Conservation (phyloP, 257 asterid genomes). For the Eustoma russellianum region DNA sequence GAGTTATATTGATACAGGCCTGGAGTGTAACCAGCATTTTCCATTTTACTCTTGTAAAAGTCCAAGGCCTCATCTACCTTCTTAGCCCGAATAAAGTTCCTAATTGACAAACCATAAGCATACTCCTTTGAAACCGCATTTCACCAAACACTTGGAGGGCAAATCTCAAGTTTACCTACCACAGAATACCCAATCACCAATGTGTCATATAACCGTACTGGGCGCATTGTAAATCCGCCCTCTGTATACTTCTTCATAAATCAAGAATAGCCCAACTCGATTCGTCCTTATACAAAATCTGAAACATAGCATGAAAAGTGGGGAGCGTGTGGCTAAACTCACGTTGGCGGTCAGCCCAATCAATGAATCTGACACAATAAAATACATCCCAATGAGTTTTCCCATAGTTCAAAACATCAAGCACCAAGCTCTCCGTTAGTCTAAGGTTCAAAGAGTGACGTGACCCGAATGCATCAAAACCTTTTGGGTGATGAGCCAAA, state of each 20-base stretch:
- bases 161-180: slow-evolving; percentile 52
- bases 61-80: slow-evolving; percentile 53
- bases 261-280: slow-evolving; percentile 43
- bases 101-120: slow-evolving; percentile 56
- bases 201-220: slow-evolving; percentile 26
- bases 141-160: slow-evolving; percentile 66
- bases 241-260: slow-evolving; percentile 28
- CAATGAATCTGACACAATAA: slow-evolving; percentile 72
- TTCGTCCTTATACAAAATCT: slow-evolving; percentile 45
- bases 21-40: slow-evolving; percentile 51
- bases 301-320: slow-evolving; percentile 60
- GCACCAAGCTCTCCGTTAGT: slow-evolving; percentile 41
- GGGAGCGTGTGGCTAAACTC: slow-evolving; percentile 62
- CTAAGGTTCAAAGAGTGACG: slow-evolving; percentile 41
- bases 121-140: slow-evolving; percentile 68
- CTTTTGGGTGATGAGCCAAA: too few species aligned
- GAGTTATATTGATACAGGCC: slow-evolving; percentile 51
- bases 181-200: slow-evolving; percentile 72
- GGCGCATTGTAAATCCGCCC: slow-evolving; percentile 18
- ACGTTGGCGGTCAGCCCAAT: slow-evolving; percentile 80
- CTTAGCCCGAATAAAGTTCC: slow-evolving; percentile 52
- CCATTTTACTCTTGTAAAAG: slow-evolving; percentile 51
- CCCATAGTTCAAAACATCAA: slow-evolving; percentile 46
- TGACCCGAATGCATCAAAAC: slow-evolving; percentile 28
- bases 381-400: slow-evolving; percentile 36